phyloP scores from a whole-genome alignment of 2,329 filamentous ascomycete species.

The Aspergillus melleus region DNA sequence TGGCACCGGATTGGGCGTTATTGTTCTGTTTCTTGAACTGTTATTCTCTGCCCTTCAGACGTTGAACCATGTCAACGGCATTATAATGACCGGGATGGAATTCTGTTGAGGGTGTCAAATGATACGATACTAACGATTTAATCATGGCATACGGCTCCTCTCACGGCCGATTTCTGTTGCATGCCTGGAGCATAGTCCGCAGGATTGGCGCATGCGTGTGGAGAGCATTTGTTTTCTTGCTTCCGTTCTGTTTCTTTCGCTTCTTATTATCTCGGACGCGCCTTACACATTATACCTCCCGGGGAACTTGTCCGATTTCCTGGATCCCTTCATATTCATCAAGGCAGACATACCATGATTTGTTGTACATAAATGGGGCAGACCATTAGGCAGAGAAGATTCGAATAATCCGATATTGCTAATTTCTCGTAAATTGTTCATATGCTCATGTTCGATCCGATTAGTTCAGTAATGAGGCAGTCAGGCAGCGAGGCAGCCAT shows the following conservation, averaged over 20 bases:
- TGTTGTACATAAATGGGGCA: constrained; percentile 23
- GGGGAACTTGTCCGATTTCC: constrained; percentile 25
- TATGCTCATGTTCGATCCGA: not conserved
- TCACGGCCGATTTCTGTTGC: constrained; percentile 5
- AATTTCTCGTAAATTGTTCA: not conserved
- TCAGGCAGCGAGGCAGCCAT: not conserved
- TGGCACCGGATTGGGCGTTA: constrained; percentile 17
- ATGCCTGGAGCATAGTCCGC: constrained; percentile 24
- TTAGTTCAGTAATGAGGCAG: not conserved
- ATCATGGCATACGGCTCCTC: constrained; percentile 18
- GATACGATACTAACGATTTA: constrained; percentile 23
- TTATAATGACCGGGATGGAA: constrained; percentile 13
- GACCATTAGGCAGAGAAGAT: constrained; percentile 15
- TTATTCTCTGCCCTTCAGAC: constrained; percentile 11
- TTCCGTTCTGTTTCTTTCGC: constrained; percentile 13
- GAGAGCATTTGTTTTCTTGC: constrained; percentile 15
- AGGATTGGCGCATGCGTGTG: constrained; percentile 6
- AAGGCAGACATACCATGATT: constrained; percentile 10
- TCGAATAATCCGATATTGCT: constrained; percentile 7
- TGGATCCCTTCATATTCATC: constrained; percentile 15
- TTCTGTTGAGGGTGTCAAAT: constrained; percentile 10
- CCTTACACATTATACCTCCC: constrained; percentile 38
- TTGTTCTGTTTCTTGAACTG: constrained; percentile 6
- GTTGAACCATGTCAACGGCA: constrained; percentile 16
- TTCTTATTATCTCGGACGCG: constrained; percentile 30